Evolutionary conservation across 2,329 filamentous ascomycete genomes (phyloP).

Genomic region (Metarhizium brunneum): DNA sequence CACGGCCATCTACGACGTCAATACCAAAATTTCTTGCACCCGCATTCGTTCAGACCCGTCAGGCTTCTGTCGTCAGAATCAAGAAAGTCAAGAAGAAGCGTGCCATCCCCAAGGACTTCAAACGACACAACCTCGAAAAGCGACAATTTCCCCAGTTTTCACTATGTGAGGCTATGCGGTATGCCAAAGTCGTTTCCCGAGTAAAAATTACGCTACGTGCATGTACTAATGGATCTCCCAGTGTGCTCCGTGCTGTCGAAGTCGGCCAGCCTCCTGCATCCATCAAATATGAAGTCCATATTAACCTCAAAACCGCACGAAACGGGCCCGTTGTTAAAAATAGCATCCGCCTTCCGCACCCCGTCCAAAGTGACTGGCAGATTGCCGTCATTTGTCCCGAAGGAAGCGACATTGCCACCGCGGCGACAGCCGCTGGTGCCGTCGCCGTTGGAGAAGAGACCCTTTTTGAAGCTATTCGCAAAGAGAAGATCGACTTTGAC

Average conservation of each 20-base stretch:
- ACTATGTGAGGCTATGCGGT: slow-evolving; percentile 90
- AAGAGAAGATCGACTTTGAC: slow-evolving; percentile 78
- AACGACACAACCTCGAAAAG: slow-evolving; percentile 56
- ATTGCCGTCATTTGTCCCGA: slow-evolving; percentile 91
- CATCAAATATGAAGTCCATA: slow-evolving; percentile 80
- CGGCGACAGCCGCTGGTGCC: slow-evolving; percentile 71
- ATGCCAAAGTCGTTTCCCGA: slow-evolving; percentile 14
- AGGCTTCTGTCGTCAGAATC: slow-evolving; percentile 30
- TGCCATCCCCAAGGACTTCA: slow-evolving; percentile 54
- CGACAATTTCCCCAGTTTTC: slow-evolving; percentile 60
- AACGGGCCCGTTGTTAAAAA: slow-evolving; percentile 82
- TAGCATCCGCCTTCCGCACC: slow-evolving; percentile 78
- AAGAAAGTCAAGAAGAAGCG: slow-evolving; percentile 49
- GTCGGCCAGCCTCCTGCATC: slow-evolving; percentile 67
- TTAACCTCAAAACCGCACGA: slow-evolving; percentile 75
- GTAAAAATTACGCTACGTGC: neutral
- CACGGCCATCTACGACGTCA: slow-evolving; percentile 31
- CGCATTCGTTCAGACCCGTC: slow-evolving; percentile 33
- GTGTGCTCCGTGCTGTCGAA: slow-evolving; percentile 86
- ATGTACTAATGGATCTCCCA: slow-evolving; percentile 24
- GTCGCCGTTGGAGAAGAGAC: slow-evolving; percentile 76
- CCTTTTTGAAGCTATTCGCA: slow-evolving; percentile 67
- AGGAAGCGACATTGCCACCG: slow-evolving; percentile 61
- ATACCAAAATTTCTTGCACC: slow-evolving; percentile 43
- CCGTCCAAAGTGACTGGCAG: slow-evolving; percentile 77